These are phyloP conservation scores for Pseudogymnoascus sp. DNA, from an alignment of 2,329 filamentous ascomycete species.

Conservation along the genomic window DNA sequence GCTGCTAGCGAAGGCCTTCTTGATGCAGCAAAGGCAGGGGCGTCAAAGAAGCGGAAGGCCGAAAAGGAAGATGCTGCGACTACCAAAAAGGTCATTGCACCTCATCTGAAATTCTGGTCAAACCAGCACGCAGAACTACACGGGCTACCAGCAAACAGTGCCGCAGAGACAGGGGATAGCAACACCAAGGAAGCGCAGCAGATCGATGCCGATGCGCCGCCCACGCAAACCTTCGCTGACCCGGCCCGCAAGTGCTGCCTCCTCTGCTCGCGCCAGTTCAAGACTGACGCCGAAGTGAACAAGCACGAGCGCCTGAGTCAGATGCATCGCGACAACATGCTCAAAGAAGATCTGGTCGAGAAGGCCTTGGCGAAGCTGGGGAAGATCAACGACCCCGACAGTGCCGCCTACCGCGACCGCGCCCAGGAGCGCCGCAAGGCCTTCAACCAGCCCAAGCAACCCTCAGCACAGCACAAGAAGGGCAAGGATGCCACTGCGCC, in stretches of 20 bases:
- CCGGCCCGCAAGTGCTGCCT: constrained; percentile 50
- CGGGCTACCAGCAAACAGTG: constrained; percentile 37
- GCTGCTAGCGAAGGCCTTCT: constrained; percentile 30
- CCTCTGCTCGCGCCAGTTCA: constrained; percentile 53
- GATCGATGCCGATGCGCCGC: constrained; percentile 27
- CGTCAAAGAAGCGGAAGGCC: constrained; percentile 47
- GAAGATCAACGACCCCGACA: constrained; percentile 23
- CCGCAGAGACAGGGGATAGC: constrained; percentile 24
- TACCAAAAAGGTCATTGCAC: constrained; percentile 45
- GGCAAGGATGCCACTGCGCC: constrained; percentile 20
- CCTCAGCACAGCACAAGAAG: constrained; percentile 30
- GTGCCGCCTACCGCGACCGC: constrained; percentile 41
- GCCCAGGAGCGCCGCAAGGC: constrained; percentile 58
- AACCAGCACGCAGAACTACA: constrained; percentile 62
- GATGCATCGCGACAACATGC: constrained; percentile 47
- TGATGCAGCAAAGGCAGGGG: constrained; percentile 29
- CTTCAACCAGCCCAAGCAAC: constrained; percentile 53
- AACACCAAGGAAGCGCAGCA: constrained; percentile 16
- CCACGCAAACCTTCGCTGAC: constrained; percentile 52
- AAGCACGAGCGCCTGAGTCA: constrained; percentile 52
- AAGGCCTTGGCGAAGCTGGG: constrained; percentile 32
- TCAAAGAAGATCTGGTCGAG: constrained; percentile 39
- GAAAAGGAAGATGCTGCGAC: constrained; percentile 34
- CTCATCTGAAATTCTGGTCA: constrained; percentile 64
- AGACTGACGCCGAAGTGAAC: constrained; percentile 44